Base-by-base conservation (phyloP, 169 alveolate genomes). In the Eimeria praecox region DNA sequence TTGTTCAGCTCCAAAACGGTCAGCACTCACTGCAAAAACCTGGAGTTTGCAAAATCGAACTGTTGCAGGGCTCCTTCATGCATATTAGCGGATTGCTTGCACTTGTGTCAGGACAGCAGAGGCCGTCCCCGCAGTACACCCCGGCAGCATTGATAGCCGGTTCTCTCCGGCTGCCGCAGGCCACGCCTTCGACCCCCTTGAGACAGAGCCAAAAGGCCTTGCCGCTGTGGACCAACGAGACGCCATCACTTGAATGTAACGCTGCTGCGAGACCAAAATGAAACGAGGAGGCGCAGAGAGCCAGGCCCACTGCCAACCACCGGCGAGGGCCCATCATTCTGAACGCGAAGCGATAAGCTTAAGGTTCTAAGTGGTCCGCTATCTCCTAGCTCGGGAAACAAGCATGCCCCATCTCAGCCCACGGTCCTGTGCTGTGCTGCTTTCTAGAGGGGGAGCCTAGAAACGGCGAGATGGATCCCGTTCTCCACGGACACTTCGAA, bases 81-180 rank as follows among this genome's bases (percentile, higher is more conserved):
- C 93, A 87, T 27, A 71, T 24, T 46, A 22, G 71, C 0, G 93
- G 93, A 30, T 8, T 46, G 52, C 49, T 27, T 22, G 46, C 38
- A 24, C 73, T 30, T 40, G 42, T 59, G 46, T 30, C 83, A 16
- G 93, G 40, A 54, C 93, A 87, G 93, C 93, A 87, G 16, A 87
- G 80, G 64, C 93, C 93, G 24, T 18, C 73, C 40, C 82, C 82
- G 93, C 93, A 87, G 80, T 62, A 87, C 40, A 64, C 52, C 12
- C 59, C 80, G 3, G 64, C 30, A 30, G 24, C 38, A 62, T 87
- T 87, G n/a, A 87, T 44, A 16, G 93, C 54, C 3, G 93, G 93
- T 87, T 87, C 93, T 27, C 93, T 87, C n/a, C 93, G 93, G 46
- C 56, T 35, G 93, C 93, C 93, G 44, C 93, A 87, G 83, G 93